These are phyloP conservation scores for Penstemon davidsonii DNA, from an alignment of 257 asterid genomes.

Conservation along the genomic window DNA sequence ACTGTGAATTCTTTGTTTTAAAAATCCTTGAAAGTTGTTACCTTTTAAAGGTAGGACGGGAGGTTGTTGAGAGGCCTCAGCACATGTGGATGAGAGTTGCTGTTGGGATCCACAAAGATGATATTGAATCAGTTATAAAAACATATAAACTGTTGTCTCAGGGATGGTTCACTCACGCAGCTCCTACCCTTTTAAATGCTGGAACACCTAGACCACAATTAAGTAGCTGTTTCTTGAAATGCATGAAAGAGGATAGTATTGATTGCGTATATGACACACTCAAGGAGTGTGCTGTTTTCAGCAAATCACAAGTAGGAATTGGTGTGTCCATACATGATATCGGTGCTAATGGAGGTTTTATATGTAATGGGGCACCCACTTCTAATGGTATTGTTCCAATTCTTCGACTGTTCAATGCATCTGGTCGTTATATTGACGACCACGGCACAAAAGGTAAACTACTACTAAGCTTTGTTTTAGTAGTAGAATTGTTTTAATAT, in stretches of 20 bases:
- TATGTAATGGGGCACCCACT: conserved; percentile 66
- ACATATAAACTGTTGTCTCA: conserved; percentile 95
- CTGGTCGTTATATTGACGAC: conserved; percentile 94
- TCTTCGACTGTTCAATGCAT: conserved; percentile 91
- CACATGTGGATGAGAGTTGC: conserved; percentile 98
- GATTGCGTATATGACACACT: conserved; percentile 96
- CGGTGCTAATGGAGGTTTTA: conserved; percentile 94
- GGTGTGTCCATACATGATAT: conserved; percentile 89
- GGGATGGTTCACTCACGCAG: conserved; percentile 96
- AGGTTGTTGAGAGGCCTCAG: conserved; percentile 95
- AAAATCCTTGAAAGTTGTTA: conserved; percentile 93
- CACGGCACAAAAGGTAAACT: conserved; percentile 96
- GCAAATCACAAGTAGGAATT: conserved; percentile 99
- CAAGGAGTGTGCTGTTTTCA: conserved; percentile 95
- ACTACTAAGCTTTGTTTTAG: conserved; percentile 1
- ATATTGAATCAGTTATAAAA: conserved; percentile 69
- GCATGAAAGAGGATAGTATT: conserved; percentile 98
- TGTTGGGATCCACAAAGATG: conserved; percentile 89
- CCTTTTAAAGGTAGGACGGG: conserved; percentile 72
- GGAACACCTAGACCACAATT: conserved; percentile 98
- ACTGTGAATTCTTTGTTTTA: conserved; percentile 91
- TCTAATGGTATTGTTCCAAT: conserved; percentile 97
- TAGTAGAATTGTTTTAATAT: conserved; percentile 9
- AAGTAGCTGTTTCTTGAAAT: conserved; percentile 92
- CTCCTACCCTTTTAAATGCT: conserved; percentile 94